These are phyloP conservation scores for Russula virescens DNA, from an alignment of 768 basidiomycete species.

Conservation along the genomic window DNA sequence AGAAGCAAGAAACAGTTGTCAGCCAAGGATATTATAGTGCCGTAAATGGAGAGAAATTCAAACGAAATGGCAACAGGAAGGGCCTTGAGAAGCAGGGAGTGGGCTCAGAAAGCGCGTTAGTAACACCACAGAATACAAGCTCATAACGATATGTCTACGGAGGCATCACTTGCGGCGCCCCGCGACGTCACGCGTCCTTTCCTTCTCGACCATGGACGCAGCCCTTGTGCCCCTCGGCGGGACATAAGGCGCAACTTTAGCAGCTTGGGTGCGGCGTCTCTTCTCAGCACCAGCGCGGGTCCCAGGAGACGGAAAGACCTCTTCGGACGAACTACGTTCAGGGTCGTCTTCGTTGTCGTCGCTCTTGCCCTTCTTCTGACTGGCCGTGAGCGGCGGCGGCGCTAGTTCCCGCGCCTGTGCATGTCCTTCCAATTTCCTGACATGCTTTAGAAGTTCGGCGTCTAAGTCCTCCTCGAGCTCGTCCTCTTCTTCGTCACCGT, in stretches of 20 bases:
- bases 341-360: background rate
- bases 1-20: no score
- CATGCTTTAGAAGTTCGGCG: background rate
- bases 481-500: background rate
- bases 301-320: conserved; percentile 7
- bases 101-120: no score
- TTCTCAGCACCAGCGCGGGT: conserved; percentile 13
- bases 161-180: background rate
- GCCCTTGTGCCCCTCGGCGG: conserved; percentile 17
- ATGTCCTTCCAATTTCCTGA: background rate
- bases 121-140: no score
- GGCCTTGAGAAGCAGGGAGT: no score
- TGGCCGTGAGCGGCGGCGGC: background rate
- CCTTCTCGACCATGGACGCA: conserved; percentile 5
- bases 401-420: background rate
- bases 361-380: background rate
- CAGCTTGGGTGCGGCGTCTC: background rate
- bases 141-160: background rate
- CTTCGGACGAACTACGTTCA: background rate
- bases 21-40: no score
- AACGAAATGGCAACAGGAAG: no score
- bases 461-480: background rate
- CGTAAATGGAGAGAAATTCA: no score
- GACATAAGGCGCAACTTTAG: conserved; percentile 6
- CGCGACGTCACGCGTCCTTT: background rate